Evolutionary conservation across 106 monocot genomes (phyloP), one percentile per base, ranked within the genome.

Genomic region (Ottelia alismoides): DNA sequence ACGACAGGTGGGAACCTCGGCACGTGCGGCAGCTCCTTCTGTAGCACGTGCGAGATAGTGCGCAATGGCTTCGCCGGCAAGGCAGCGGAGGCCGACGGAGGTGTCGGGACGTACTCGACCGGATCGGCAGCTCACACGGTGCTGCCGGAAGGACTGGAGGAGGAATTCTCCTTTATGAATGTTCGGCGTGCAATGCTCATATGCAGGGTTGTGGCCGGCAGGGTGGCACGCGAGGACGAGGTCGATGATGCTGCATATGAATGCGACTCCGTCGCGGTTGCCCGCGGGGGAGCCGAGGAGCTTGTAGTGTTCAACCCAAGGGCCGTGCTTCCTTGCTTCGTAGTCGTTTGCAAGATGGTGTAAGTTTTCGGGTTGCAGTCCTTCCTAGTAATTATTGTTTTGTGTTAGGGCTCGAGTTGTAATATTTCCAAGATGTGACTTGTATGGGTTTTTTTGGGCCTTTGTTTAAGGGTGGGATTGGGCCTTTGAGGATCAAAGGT

Each of bases 271-370:
- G 60, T 64, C 35, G 75, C 55, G n/a, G 53, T 52, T 1, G 29
- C 16, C 14, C 52, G 22, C 21, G 26, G 52, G 2, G 4, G 51
- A 30, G 62, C 49, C 18, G 72, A 64, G 12, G 78, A 71, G 69
- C 69, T 84, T 57, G 12, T 84, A 32, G 84, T 84, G 25, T 78
- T 66, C 50, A 72, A 66, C 49, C 52, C 75, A 20, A 55, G 69
- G 61, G 84, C 84, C 2, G 65, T 84, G 57, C 79, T 84, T 1
- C 75, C 84, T 6, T 84, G 84, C 49, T 84, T 84, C 56, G 57
- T 84, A 10, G 72, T 84, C 52, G 35, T 76, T 11, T 84, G 79
- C 64, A 58, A n/a, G n/a, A n/a, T n/a, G n/a, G n/a, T n/a, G n/a
- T n/a, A n/a, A n/a, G n/a, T n/a, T n/a, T n/a, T n/a, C n/a, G n/a